Evolutionary conservation across 495 filamentous ascomycete species (phyloP).

Genomic region (Penicillium pulvis): DNA sequence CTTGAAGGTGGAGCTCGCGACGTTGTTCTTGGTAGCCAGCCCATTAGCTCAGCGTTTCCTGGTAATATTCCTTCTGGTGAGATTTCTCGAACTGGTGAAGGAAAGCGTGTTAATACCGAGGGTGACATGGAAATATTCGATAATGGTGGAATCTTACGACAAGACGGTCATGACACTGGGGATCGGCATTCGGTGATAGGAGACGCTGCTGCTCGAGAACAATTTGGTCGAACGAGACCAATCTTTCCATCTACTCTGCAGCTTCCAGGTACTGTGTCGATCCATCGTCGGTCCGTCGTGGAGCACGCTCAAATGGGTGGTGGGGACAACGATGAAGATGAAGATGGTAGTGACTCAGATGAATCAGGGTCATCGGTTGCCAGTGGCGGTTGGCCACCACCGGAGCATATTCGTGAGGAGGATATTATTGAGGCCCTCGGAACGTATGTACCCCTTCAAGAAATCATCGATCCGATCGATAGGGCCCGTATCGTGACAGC

Average conservation of each 20-base stretch:
- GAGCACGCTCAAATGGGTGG: constrained; percentile 5
- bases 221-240: constrained; percentile 42
- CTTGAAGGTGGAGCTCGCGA: constrained; percentile 73
- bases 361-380: constrained; percentile 34
- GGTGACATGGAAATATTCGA: constrained; percentile 67
- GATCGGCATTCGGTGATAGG: constrained; percentile 50
- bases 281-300: constrained; percentile 6
- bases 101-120: constrained; percentile 58
- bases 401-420: constrained; percentile 41
- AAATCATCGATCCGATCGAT: constrained; percentile 44
- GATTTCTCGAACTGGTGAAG: constrained; percentile 58
- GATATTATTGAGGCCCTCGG: constrained; percentile 46
- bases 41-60: constrained; percentile 72
- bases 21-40: constrained; percentile 72
- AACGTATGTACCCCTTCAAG: constrained; percentile 37
- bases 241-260: constrained; percentile 41
- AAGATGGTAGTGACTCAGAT: constrained; percentile 29
- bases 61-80: constrained; percentile 65
- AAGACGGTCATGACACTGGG: constrained; percentile 48
- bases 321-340: constrained; percentile 9
- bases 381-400: constrained; percentile 41
- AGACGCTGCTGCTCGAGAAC: constrained; percentile 48
- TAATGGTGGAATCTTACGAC: constrained; percentile 49
- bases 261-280: constrained; percentile 20
- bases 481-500: constrained; percentile 44